These are phyloP conservation scores for Boletales sp. DNA, from an alignment of 768 basidiomycete species.

Conservation along the genomic window DNA sequence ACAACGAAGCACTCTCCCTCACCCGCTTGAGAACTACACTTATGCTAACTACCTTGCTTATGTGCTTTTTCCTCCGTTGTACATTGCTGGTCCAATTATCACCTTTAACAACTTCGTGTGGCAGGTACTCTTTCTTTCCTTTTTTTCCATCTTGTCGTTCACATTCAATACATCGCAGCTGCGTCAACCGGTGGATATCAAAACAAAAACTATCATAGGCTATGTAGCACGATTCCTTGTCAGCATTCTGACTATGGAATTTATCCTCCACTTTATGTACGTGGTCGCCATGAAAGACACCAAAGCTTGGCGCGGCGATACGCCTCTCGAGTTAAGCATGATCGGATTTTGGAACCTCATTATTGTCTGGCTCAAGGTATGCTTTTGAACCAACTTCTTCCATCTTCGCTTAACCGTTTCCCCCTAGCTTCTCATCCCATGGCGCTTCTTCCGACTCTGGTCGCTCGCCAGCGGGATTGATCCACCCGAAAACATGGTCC, in stretches of 20 bases:
- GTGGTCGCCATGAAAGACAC: conserved; percentile 94
- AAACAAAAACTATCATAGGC: conserved; percentile 36
- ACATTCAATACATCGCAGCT: conserved; percentile 40
- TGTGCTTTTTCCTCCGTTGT: conserved; percentile 87
- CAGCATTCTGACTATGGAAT: conserved; percentile 82
- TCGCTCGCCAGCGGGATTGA: conserved; percentile 84
- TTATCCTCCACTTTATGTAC: conserved; percentile 91
- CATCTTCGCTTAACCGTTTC: not conserved
- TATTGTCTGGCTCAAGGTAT: conserved; percentile 93
- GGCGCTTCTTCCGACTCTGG: conserved; percentile 98
- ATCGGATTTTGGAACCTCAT: conserved; percentile 97
- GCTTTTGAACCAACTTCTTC: conserved; percentile 6
- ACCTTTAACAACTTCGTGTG: conserved; percentile 94
- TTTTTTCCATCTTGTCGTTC: not conserved
- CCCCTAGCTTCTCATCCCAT: conserved; percentile 80
- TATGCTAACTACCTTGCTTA: conserved; percentile 78
- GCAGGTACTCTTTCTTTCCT: conserved; percentile 57
- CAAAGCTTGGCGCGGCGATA: conserved; percentile 75
- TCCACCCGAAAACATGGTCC: conserved; percentile 97
- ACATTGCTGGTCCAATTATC: conserved; percentile 94
- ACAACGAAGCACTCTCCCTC: conserved; percentile 53
- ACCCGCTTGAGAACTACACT: conserved; percentile 58
- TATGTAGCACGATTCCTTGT: conserved; percentile 72
- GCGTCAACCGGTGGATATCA: conserved; percentile 51
- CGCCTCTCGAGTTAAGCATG: conserved; percentile 81